A percentile compares a stretch with the other conserved stretches of the same genome.
Evolutionary conservation across 2,329 filamentous ascomycete species (phyloP).

Genomic region (Trichoderma citrinoviride): DNA sequence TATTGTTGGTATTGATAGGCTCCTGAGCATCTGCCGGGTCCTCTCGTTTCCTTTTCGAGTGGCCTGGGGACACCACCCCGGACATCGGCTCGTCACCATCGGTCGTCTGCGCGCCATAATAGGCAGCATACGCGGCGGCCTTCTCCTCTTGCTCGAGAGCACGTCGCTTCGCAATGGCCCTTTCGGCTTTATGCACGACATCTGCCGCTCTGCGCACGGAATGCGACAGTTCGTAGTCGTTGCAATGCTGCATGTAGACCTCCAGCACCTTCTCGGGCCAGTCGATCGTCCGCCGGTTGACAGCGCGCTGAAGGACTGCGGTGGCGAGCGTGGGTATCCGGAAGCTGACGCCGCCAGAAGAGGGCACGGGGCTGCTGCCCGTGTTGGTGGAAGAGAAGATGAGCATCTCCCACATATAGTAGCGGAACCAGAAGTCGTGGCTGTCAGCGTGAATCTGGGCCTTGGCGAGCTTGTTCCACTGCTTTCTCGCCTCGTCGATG

Average conservation of each 20-base stretch:
- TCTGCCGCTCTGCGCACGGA: conserved; percentile 72
- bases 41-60: conserved; percentile 73
- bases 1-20: conserved; percentile 57
- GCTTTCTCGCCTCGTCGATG: conserved; percentile 69
- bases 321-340: conserved; percentile 73
- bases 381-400: conserved; percentile 46
- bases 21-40: conserved; percentile 45
- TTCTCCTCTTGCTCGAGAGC: conserved; percentile 63
- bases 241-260: conserved; percentile 75
- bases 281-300: conserved; percentile 61
- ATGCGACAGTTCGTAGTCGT: conserved; percentile 81
- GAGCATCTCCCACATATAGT: conserved; percentile 89
- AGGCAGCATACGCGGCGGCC: conserved; percentile 49
- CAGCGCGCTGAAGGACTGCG: conserved; percentile 69
- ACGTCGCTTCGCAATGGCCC: conserved; percentile 60
- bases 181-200: conserved; percentile 66
- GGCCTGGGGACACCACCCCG: conserved; percentile 38
- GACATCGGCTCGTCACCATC: conserved; percentile 24
- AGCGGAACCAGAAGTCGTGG: conserved; percentile 91
- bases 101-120: conserved; percentile 36
- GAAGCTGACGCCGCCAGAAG: conserved; percentile 45
- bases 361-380: conserved; percentile 52
- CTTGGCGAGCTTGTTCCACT: conserved; percentile 69
- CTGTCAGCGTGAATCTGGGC: conserved; percentile 67
- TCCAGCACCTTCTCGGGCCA: conserved; percentile 75